Base-by-base conservation (phyloP, 441 rosid genomes). In the Dalechampia spathulata region DNA sequence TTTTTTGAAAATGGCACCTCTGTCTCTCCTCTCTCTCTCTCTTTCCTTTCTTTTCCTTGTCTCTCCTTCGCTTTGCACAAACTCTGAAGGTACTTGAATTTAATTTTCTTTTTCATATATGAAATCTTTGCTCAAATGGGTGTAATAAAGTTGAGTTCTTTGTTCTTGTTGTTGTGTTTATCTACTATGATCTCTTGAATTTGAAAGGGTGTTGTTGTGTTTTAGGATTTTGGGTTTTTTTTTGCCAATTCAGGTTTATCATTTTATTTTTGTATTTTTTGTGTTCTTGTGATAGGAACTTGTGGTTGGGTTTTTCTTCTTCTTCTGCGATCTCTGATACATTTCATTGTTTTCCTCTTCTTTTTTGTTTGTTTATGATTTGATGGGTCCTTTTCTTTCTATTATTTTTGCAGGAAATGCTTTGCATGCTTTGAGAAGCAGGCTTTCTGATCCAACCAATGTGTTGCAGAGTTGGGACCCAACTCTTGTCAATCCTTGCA, bases 381-480 rank as follows among this genome's bases (percentile, higher is more conserved):
- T 30, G 34, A 3, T 30, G 34, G 62, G 6, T 44, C 47, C 19
- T 17, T 30, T 6, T 52, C 37, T 47, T 47, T 49, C 38, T 11
- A 20, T 42, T 34, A 42, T 60, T 27, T 15, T 45, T 55, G 1
- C 71, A 85, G 92, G 86, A 67, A 80, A 79, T 70, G 88, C 81
- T 43, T 51, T 85, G 73, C 74, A 76, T 71, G 80, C 74, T 47
- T 36, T 85, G 60, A 82, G 92, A 58, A 79, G 82, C 32, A 78
- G 74, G 65, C 66, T 85, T 10, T 69, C 75, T 28, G 92, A 85
- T 74, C 86, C 92, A 43, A 82, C 72, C 59, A 82, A 82, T 70
- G 84, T 78, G 73, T 64, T 85, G 73, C 82, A 77, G 77, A 82
- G 92, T 52, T 85, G 92, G 92, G 88, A 85, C 79, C 92, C 88